Evolutionary conservation across 257 asterid genomes (phyloP).

Genomic region (Scutellaria baicalensis): DNA sequence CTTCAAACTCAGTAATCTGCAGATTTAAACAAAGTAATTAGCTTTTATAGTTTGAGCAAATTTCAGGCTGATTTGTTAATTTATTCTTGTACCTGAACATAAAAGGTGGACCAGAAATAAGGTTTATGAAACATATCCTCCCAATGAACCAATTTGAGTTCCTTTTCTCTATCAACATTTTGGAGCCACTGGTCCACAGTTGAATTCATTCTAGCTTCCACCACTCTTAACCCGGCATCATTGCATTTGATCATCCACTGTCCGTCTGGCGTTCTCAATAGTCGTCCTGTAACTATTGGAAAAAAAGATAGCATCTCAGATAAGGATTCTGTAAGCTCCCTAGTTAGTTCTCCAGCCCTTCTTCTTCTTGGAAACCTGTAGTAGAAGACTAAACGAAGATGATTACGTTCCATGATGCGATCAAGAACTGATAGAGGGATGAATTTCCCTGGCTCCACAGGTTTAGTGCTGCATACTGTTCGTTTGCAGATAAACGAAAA

Average conservation of each 20-base stretch:
- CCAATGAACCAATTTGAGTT: constrained; percentile 50
- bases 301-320: constrained; percentile 31
- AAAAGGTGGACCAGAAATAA: constrained; percentile 57
- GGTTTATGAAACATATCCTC: constrained; percentile 51
- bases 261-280: constrained; percentile 30
- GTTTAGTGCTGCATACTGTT: constrained; percentile 42
- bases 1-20: constrained; percentile 56
- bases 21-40: not conserved
- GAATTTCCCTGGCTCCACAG: constrained; percentile 37
- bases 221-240: constrained; percentile 55
- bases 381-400: constrained; percentile 36
- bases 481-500: constrained; percentile 41
- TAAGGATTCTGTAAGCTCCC: constrained; percentile 32
- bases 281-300: constrained; percentile 40
- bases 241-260: constrained; percentile 54
- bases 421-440: constrained; percentile 46
- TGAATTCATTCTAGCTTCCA: constrained; percentile 39
- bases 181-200: constrained; percentile 45
- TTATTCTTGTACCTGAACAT: constrained; percentile 38
- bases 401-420: constrained; percentile 36
- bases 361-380: constrained; percentile 22
- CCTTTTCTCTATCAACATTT: constrained; percentile 54
- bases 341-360: constrained; percentile 26
- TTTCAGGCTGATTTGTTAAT: not conserved
- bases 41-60: not conserved